These are phyloP conservation scores for Pascua guehoae DNA, from an alignment of 1,284 basidiomycete species.

Conservation along the genomic window DNA sequence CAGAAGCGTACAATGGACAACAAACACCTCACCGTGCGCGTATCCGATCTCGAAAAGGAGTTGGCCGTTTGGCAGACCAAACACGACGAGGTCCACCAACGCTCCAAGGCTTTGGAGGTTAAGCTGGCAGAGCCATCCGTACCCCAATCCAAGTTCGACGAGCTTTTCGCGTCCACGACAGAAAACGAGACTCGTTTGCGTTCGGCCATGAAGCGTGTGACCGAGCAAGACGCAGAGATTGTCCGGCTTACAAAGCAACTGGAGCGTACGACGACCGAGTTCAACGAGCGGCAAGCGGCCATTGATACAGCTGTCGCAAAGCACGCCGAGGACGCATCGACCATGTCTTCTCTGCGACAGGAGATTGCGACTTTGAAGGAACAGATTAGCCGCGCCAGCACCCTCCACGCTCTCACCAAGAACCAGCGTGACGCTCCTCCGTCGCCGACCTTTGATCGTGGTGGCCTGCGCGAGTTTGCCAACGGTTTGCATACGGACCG, in stretches of 20 bases:
- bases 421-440: slow-evolving; percentile 57
- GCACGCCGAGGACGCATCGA: slow-evolving; percentile 73
- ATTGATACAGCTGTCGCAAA: slow-evolving; percentile 52
- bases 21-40: slow-evolving; percentile 73
- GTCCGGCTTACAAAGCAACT: slow-evolving; percentile 76
- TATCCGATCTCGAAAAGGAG: slow-evolving; percentile 77
- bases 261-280: slow-evolving; percentile 53
- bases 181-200: slow-evolving; percentile 79
- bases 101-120: slow-evolving; percentile 68
- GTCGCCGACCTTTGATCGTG: slow-evolving; percentile 62
- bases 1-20: slow-evolving; percentile 90
- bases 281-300: slow-evolving; percentile 74
- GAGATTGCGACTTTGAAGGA: slow-evolving; percentile 90
- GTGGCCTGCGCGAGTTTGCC: slow-evolving; percentile 33
- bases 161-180: slow-evolving; percentile 69
- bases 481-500: slow-evolving; percentile 65
- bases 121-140: slow-evolving; percentile 70
- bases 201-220: slow-evolving; percentile 65
- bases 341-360: slow-evolving; percentile 81
- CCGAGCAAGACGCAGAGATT: slow-evolving; percentile 81
- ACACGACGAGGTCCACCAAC: slow-evolving; percentile 82
- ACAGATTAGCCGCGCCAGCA: slow-evolving; percentile 90
- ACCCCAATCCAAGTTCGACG: slow-evolving; percentile 70
- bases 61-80: slow-evolving; percentile 78
- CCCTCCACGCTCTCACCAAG: slow-evolving; percentile 75